phyloP scores from a whole-genome alignment of 495 filamentous ascomycete genomes.

The Penicillium argentinense region DNA sequence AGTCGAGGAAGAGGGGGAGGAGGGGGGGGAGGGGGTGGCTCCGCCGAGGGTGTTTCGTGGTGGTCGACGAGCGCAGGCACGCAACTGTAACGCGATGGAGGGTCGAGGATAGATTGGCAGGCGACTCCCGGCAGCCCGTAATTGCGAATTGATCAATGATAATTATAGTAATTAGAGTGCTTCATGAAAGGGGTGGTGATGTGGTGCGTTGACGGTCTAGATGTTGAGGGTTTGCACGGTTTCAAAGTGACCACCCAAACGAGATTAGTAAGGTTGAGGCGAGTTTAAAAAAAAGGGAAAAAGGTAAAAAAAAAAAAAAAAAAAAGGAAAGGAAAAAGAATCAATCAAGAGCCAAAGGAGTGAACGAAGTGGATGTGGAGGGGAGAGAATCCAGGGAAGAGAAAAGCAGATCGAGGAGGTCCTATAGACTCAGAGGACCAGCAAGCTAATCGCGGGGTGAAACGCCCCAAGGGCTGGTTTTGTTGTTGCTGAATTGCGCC shows the following conservation, averaged over 20 bases:
- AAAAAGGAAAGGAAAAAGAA: constrained; percentile 23
- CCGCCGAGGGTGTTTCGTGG: constrained; percentile 1
- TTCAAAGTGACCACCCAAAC: constrained; percentile 2
- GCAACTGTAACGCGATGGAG: constrained; percentile 21
- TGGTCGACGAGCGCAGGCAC: too few species aligned
- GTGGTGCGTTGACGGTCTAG: constrained; percentile 15
- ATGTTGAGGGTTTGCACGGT: neutral
- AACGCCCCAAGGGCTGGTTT: constrained; percentile 28
- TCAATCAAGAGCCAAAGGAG: constrained; percentile 28
- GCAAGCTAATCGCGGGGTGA: constrained; percentile 43
- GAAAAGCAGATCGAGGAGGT: constrained; percentile 20
- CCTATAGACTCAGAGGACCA: constrained; percentile 23
- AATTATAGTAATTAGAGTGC: constrained; percentile 29
- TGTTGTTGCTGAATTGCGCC: constrained; percentile 9
- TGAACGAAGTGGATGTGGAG: constrained; percentile 26
- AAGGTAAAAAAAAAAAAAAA: constrained; percentile 17
- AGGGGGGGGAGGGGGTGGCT: neutral
- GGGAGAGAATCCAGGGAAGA: constrained; percentile 2
- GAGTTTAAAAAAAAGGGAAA: constrained; percentile 24
- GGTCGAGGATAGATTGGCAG: constrained; percentile 31
- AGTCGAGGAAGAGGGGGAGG: too few species aligned
- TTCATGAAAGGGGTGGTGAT: constrained; percentile 17
- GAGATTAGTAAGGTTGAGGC: constrained; percentile 18
- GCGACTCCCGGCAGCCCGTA: constrained; percentile 5
- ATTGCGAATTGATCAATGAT: constrained; percentile 28